Base-by-base conservation (phyloP, 116 monocot genomes). In the Iris pallida region DNA sequence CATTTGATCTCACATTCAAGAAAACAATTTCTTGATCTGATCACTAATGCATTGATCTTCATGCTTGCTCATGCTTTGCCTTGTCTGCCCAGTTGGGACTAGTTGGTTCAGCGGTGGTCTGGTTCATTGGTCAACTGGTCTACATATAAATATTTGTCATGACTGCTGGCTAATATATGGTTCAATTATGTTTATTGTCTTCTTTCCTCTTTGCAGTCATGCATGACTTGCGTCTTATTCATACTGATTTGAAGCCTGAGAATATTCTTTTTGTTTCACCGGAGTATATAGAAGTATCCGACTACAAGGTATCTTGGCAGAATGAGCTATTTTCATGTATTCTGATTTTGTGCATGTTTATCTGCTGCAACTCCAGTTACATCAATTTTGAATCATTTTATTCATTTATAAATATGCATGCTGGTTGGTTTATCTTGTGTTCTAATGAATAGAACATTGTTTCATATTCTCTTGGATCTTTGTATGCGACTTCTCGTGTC, bases 241-340 rank as follows among this genome's bases (percentile, higher is more conserved):
- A 97, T 71, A 97, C 92, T 68, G 96, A 97, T 79, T 79, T 97
- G 74, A 97, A 97, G 89, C 92, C 96, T 72, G 96, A 97, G 81
- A 97, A 97, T 61, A 74, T 97, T 73, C 86, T 97, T 41, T 76
- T 97, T 65, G 85, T 92, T 76, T 89, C 96, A 51, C 46, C 78
- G 9, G 96, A 97, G 65, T 85, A 79, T 71, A 75, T 89, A 19
- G 85, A 85, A 80, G 86, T 89, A 53, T 84, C 95, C 5, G 85
- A 89, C 47, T 62, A 69, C 54, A 89, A 89, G 84, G 95, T 95
- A 78, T 47, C 60, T 64, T 40, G 16, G 20, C 14, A 45, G 18
- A 65, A 45, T 66, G 30, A 3, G 20, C 44, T 8, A 16, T 45
- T 19, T 51, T n/a, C 10, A 46, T 20, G 0, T 47, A 6, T 40